phyloP scores from a whole-genome alignment of 2,329 filamentous ascomycete genomes.

The Mariannaea elegans region DNA sequence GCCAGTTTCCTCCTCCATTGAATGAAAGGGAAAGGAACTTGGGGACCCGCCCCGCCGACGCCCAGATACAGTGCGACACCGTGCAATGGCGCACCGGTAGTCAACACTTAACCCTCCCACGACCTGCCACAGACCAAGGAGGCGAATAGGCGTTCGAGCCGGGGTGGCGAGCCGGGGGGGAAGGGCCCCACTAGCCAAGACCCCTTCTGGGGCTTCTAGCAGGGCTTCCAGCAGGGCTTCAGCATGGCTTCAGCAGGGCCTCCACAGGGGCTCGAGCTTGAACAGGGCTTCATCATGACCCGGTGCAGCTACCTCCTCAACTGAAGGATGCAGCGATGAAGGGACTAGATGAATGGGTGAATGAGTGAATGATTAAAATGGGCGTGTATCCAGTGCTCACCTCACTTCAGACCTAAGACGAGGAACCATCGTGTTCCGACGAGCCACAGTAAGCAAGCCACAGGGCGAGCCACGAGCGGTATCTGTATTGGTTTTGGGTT shows the following conservation, averaged over 20 bases:
- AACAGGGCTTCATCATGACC: not conserved
- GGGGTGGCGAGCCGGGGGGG: conserved; percentile 1
- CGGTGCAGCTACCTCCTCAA: not conserved
- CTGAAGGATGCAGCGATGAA: not conserved
- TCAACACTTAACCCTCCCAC: conserved; percentile 3
- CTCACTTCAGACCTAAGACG: not conserved
- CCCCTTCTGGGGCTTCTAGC: not conserved
- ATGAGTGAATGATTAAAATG: not conserved
- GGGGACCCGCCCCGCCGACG: conserved; percentile 12
- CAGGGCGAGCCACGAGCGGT: not conserved
- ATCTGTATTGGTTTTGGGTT: not conserved
- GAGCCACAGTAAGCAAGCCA: not conserved
- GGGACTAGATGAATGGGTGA: too few species aligned
- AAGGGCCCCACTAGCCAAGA: conserved; percentile 14
- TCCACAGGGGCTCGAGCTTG: not conserved
- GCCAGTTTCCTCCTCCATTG: not conserved
- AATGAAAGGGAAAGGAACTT: conserved; percentile 12
- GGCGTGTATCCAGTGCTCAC: conserved; percentile 15
- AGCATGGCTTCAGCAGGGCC: conserved; percentile 17
- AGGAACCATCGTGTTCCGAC: not conserved
- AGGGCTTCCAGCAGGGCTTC: not conserved
- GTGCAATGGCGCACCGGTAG: conserved; percentile 12
- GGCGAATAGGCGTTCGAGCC: conserved; percentile 21
- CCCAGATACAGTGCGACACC: conserved; percentile 13
- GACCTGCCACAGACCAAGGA: conserved; percentile 12